Evolutionary conservation across 257 asterid genomes (phyloP).

Genomic region (Dorcoceras hygrometricum): DNA sequence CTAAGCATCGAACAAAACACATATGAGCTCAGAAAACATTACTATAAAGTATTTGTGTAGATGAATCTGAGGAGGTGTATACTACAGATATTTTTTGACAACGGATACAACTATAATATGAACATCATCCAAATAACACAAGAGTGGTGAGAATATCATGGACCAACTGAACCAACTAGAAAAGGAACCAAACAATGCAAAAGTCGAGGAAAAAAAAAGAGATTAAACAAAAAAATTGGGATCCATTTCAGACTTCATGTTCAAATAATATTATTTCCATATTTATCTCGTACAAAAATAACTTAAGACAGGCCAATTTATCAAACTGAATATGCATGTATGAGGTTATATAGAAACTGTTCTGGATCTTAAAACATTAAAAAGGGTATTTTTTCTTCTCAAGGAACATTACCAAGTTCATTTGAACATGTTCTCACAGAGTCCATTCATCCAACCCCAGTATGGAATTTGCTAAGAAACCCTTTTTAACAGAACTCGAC

Average conservation of each 20-base stretch:
- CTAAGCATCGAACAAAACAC: slow-evolving; percentile 34
- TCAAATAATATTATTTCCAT: not conserved
- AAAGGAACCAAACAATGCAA: too few species aligned
- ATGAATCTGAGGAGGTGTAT: not conserved
- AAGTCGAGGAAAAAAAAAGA: too few species aligned
- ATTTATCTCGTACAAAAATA: too few species aligned
- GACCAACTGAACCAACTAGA: too few species aligned
- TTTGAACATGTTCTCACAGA: not conserved
- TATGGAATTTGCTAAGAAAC: not conserved
- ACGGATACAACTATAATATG: too few species aligned
- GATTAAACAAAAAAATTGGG: not conserved
- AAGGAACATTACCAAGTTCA: not conserved
- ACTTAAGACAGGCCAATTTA: too few species aligned
- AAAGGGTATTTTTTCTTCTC: not conserved
- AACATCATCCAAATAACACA: too few species aligned
- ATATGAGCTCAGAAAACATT: not conserved
- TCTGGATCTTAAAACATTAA: not conserved
- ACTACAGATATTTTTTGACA: not conserved
- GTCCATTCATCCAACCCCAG: not conserved
- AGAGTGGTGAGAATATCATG: too few species aligned
- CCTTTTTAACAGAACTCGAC: too few species aligned
- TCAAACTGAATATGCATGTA: not conserved
- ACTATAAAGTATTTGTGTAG: not conserved
- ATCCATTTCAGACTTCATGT: not conserved
- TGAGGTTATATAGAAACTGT: not conserved